These are phyloP conservation scores for Trichoderma semiorbis DNA, from an alignment of 2,329 filamentous ascomycete species.

Conservation along the genomic window DNA sequence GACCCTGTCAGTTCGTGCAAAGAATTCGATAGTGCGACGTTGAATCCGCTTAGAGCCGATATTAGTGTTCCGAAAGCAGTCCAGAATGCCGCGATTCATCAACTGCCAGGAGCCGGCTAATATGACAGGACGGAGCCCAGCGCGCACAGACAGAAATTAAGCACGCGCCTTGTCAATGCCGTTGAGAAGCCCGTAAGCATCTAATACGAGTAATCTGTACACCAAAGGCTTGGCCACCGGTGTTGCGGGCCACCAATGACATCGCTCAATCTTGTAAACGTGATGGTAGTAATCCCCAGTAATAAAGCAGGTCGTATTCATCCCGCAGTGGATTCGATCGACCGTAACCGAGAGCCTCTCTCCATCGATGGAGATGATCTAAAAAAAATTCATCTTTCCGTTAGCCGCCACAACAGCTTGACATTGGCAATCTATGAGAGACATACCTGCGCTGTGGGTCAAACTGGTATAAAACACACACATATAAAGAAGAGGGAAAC, in stretches of 20 bases:
- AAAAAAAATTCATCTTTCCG: neutral
- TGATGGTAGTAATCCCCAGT: neutral
- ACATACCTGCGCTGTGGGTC: neutral
- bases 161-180: neutral
- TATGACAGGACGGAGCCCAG: neutral
- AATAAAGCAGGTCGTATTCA: neutral
- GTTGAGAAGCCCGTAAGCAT: neutral
- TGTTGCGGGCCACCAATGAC: neutral
- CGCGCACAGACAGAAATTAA: neutral
- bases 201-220: neutral
- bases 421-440: neutral
- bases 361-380: neutral
- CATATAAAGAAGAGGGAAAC: neutral
- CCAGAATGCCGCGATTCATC: neutral
- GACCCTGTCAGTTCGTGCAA: conserved; percentile 7
- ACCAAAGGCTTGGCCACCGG: neutral
- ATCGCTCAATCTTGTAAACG: neutral
- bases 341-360: neutral
- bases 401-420: neutral
- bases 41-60: conserved; percentile 9
- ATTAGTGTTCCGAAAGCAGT: neutral
- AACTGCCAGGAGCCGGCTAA: neutral
- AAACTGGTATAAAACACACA: neutral
- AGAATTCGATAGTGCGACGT: conserved; percentile 10
- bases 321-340: neutral